Percentiles rank a stretch among this genome's conserved stretches.
Evolutionary conservation across 352 stramenopile species (phyloP).

Genomic region (Globisporangium cylindrosporum): DNA sequence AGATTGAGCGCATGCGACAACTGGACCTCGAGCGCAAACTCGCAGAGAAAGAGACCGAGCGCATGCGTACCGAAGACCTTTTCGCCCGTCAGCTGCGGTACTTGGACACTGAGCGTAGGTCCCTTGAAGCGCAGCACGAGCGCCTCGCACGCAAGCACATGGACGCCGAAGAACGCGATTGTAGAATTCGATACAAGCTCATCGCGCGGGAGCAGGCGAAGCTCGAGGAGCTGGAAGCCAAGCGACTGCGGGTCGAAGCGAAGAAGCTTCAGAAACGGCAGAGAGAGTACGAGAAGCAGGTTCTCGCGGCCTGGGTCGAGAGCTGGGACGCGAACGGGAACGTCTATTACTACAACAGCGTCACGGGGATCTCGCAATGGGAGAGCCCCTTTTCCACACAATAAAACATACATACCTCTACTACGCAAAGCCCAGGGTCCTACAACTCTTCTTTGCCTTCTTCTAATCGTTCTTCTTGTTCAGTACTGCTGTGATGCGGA

Average conservation of each 20-base stretch:
- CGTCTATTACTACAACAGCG: conserved; percentile 62
- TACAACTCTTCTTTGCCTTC: background rate
- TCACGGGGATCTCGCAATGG: conserved; percentile 56
- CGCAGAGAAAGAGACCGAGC: conserved; percentile 25
- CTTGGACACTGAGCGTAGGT: conserved; percentile 27
- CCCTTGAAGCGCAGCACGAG: conserved; percentile 36
- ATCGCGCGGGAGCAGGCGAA: conserved; percentile 23
- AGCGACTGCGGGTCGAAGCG: conserved; percentile 33
- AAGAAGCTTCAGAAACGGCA: conserved; percentile 30
- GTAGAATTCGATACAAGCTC: conserved; percentile 30
- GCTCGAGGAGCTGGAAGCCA: conserved; percentile 28
- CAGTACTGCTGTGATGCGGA: background rate
- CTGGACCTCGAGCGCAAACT: conserved; percentile 37
- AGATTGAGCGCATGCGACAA: conserved; percentile 45
- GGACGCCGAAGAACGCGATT: conserved; percentile 42
- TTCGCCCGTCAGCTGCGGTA: conserved; percentile 41
- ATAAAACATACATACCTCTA: background rate
- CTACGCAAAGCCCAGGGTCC: no score
- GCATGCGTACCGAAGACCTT: conserved; percentile 53
- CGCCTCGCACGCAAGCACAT: conserved; percentile 39
- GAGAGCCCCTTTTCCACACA: conserved; percentile 23
- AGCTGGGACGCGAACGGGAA: conserved; percentile 49
- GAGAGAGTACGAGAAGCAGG: conserved; percentile 28
- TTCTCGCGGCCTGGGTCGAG: conserved; percentile 40
- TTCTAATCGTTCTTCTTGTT: background rate